A percentile compares a stretch with the other conserved stretches of the same genome.
Evolutionary conservation across 768 basidiomycete genomes (phyloP).

Genomic region (Serpula lacrymans): DNA sequence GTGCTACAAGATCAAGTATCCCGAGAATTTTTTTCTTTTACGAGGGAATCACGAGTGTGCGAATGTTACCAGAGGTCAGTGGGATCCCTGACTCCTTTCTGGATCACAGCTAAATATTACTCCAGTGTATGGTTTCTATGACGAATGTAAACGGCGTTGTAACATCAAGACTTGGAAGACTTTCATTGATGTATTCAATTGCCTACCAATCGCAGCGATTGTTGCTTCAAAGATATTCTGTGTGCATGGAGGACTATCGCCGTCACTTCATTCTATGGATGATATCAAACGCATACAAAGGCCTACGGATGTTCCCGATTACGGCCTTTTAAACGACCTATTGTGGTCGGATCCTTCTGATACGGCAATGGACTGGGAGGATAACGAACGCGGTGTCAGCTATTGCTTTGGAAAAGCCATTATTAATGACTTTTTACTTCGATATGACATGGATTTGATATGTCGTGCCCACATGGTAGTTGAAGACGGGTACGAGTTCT

Average conservation of each 20-base stretch:
- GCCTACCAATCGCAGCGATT: constrained; percentile 95
- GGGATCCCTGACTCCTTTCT: constrained; percentile 9
- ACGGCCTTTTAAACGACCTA: constrained; percentile 93
- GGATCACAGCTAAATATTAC: constrained; percentile 12
- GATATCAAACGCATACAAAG: constrained; percentile 97
- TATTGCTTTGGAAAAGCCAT: constrained; percentile 99
- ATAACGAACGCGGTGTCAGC: constrained; percentile 97
- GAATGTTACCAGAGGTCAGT: constrained; percentile 94
- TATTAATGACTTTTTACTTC: constrained; percentile 92
- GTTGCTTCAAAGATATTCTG: constrained; percentile 99
- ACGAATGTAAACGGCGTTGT: constrained; percentile 99
- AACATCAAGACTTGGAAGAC: constrained; percentile 99
- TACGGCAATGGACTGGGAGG: constrained; percentile 98
- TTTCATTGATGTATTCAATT: constrained; percentile 99
- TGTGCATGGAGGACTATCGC: constrained; percentile 94
- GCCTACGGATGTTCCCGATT: constrained; percentile 98
- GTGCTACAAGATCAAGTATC: constrained; percentile 99
- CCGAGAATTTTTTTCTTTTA: constrained; percentile 98
- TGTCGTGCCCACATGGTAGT: constrained; percentile 99
- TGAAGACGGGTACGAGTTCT: constrained; percentile 99
- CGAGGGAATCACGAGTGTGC: constrained; percentile 99
- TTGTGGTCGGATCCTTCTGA: constrained; percentile 99
- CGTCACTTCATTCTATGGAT: constrained; percentile 93
- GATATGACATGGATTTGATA: constrained; percentile 98
- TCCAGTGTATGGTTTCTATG: constrained; percentile 97